Evolutionary conservation across 768 basidiomycete species (phyloP).

Genomic region (Boletellus ananas): DNA sequence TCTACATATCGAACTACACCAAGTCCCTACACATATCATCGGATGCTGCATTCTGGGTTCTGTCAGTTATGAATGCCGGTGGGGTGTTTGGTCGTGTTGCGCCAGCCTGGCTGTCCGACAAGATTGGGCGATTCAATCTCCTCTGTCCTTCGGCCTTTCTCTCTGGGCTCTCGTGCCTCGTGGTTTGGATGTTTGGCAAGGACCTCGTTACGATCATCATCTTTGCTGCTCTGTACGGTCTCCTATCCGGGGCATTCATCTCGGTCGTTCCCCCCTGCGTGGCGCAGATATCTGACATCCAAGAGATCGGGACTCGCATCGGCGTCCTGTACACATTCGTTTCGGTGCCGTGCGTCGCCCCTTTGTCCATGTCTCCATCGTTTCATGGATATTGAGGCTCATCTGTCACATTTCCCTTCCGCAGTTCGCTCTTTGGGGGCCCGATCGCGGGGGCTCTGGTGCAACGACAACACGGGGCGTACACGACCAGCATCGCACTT

Average conservation of each 20-base stretch:
- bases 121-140: conserved; percentile 63
- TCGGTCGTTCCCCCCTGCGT: conserved; percentile 66
- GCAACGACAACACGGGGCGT: conserved; percentile 41
- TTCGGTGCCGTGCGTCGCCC: conserved; percentile 60
- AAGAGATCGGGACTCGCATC: conserved; percentile 58
- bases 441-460: conserved; percentile 62
- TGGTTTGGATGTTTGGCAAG: conserved; percentile 52
- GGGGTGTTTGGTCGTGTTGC: conserved; percentile 61
- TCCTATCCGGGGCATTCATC: conserved; percentile 66
- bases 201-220: conserved; percentile 40
- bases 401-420: not conserved
- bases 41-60: conserved; percentile 47
- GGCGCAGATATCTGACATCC: conserved; percentile 57
- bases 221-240: conserved; percentile 57
- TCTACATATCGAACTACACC: conserved; percentile 64
- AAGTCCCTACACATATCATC: conserved; percentile 37
- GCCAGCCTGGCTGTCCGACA: conserved; percentile 63
- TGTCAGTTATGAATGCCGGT: conserved; percentile 68
- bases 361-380: not conserved
- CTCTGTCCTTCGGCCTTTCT: conserved; percentile 60
- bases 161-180: conserved; percentile 55
- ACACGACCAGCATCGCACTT: conserved; percentile 51
- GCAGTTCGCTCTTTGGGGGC: conserved; percentile 59
- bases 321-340: conserved; percentile 63
- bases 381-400: not conserved